Evolutionary conservation across 2,329 filamentous ascomycete species (phyloP), one percentile per base, ranked within the genome.

Genomic region (Scedosporium aurantiacum): DNA sequence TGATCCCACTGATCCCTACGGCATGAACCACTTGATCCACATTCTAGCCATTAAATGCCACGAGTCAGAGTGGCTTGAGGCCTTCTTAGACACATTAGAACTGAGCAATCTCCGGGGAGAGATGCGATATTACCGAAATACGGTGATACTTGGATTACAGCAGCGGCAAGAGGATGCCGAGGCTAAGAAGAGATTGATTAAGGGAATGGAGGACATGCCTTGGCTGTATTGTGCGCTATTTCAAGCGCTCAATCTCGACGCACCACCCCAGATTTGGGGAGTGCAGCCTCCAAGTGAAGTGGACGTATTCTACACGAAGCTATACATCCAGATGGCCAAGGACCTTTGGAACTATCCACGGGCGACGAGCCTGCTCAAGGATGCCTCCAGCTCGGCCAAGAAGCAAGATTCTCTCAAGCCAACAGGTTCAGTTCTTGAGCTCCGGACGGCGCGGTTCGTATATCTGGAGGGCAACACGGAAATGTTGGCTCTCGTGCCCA

Each of bases 161-260:
- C 87, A 91, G 63, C 75, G 88, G 12, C 84, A 85, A 50, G 84
- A 93, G 62, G 76, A 76, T 1, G 79, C 81, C 18, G 83, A 85
- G 56, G 89, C 89, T 40, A 83, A 86, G 63, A 78, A 81, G 60
- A 75, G 84, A 5, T 79, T 97, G 6, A 77, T 79, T 4, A 76
- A 79, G 6, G 88, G 90, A 2, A 88, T 97, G 71, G 79, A 84
- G 62, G 78, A 78, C 28, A 84, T 91, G 60, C 93, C 94, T 0
- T 99, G 92, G 91, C 79, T 97, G 2, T 91, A 93, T 67, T 86
- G 83, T 60, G 80, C 86, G 23, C 77, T 99, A 3, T 94, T 93
- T 70, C 87, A 89, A 67, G 88, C 90, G 57, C 78, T 97, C 27
- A 86, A 88, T 64, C 79, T 97, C 32, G 87, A 91, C 66, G 74